Evolutionary conservation across 139 green algal species (phyloP).

Genomic region (Cymbomonas tetramitiformis): DNA sequence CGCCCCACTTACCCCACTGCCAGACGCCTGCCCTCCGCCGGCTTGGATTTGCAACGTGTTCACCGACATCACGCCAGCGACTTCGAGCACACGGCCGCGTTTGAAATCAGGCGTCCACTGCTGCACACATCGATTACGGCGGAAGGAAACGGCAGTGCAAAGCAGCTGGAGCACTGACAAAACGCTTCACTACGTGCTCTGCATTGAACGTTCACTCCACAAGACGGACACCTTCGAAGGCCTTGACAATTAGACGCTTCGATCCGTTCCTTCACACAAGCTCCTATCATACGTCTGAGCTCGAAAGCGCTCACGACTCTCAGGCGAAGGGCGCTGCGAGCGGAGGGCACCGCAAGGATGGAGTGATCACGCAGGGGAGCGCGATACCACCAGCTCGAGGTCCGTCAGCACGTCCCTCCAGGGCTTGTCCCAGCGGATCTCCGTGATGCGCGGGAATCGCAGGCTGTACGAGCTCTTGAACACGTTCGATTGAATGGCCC

Average conservation of each 20-base stretch:
- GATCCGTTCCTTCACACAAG: too few relatives aligned
- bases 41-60: too few relatives aligned
- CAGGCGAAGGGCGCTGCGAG: neutral
- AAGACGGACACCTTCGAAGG: neutral
- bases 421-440: slow-evolving; percentile 37
- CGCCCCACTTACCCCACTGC: too few relatives aligned
- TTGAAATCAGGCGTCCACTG: too few relatives aligned
- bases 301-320: neutral
- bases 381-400: slow-evolving; percentile 19
- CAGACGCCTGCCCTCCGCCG: too few relatives aligned
- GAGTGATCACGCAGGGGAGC: neutral
- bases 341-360: neutral
- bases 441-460: slow-evolving; percentile 45
- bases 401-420: slow-evolving; percentile 23
- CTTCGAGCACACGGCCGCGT: too few relatives aligned
- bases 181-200: too few relatives aligned
- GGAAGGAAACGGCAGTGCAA: too few relatives aligned
- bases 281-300: neutral
- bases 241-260: neutral
- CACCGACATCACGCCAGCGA: too few relatives aligned
- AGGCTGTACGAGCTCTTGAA: slow-evolving; percentile 42
- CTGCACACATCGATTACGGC: too few relatives aligned
- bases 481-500: slow-evolving; percentile 34
- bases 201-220: neutral
- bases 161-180: too few relatives aligned